phyloP scores from a whole-genome alignment of 2,329 filamentous ascomycete genomes.

The Diplodia seriata region DNA sequence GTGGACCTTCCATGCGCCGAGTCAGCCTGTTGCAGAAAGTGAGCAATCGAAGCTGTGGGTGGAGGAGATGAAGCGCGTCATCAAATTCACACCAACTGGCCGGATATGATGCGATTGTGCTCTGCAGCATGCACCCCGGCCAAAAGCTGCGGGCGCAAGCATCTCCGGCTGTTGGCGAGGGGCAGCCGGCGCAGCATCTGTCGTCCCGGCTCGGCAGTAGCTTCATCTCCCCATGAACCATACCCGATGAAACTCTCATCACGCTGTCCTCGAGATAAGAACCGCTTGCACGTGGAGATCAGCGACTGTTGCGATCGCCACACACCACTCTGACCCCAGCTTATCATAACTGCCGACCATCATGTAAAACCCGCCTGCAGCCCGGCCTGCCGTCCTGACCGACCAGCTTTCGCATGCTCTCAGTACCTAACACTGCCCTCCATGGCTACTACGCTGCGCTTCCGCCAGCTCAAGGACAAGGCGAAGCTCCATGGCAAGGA shows the following conservation, averaged over 20 bases:
- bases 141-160: not conserved
- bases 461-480: constrained; percentile 43
- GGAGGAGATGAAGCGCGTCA: too few species aligned
- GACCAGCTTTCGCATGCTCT: too few species aligned
- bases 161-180: not conserved
- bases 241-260: not conserved
- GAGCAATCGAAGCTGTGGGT: not conserved
- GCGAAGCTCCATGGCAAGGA: constrained; percentile 51
- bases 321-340: not conserved
- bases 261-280: constrained; percentile 5
- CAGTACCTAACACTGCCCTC: not conserved
- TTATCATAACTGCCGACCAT: constrained; percentile 11
- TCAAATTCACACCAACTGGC: not conserved
- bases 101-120: not conserved
- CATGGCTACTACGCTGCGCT: constrained; percentile 30
- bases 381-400: not conserved
- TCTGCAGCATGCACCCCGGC: not conserved
- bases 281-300: constrained; percentile 13
- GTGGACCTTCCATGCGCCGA: constrained; percentile 14
- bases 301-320: constrained; percentile 6
- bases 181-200: not conserved
- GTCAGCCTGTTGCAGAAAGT: not conserved
- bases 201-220: constrained; percentile 2
- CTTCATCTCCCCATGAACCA: not conserved
- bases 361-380: constrained; percentile 10